Conservation (phyloP, 352 stramenopile genomes). For the Pythium pyrilobum region DNA sequence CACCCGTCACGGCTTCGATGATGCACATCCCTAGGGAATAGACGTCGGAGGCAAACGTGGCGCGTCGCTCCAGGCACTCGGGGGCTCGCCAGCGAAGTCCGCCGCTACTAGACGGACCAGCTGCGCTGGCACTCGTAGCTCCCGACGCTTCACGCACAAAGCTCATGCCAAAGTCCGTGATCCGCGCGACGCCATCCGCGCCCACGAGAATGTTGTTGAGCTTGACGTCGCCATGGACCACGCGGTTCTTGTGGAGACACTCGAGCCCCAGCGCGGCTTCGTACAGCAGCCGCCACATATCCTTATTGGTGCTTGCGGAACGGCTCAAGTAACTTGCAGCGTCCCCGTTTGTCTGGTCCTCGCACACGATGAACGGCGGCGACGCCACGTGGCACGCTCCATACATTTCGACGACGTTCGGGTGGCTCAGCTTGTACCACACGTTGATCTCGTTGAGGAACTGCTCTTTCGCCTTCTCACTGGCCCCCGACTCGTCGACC, state of each 20-base stretch:
- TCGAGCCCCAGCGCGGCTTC: conserved; percentile 33
- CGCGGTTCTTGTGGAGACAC: conserved; percentile 38
- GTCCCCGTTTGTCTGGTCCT: conserved; percentile 21
- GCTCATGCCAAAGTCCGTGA: conserved; percentile 23
- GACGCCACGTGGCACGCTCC: conserved; percentile 27
- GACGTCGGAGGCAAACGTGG: conserved; percentile 21
- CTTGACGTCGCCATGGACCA: conserved; percentile 79
- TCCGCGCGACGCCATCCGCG: conserved; percentile 20
- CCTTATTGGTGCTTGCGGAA: neutral
- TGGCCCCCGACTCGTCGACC: no score
- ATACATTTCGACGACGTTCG: conserved; percentile 24
- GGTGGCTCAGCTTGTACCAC: conserved; percentile 26
- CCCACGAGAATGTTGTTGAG: conserved; percentile 22
- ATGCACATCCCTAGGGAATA: conserved; percentile 29
- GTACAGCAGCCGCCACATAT: conserved; percentile 20
- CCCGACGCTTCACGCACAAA: neutral
- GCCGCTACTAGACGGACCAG: neutral
- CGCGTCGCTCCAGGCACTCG: conserved; percentile 15
- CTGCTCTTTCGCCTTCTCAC: neutral
- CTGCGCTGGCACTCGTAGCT: no score
- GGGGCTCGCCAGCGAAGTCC: conserved; percentile 21
- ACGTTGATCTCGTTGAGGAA: conserved; percentile 5
- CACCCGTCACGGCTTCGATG: conserved; percentile 20
- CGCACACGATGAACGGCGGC: conserved; percentile 22
- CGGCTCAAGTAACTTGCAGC: neutral